Conservation (phyloP, 2,329 filamentous ascomycete genomes). For the Alternaria conjuncta region DNA sequence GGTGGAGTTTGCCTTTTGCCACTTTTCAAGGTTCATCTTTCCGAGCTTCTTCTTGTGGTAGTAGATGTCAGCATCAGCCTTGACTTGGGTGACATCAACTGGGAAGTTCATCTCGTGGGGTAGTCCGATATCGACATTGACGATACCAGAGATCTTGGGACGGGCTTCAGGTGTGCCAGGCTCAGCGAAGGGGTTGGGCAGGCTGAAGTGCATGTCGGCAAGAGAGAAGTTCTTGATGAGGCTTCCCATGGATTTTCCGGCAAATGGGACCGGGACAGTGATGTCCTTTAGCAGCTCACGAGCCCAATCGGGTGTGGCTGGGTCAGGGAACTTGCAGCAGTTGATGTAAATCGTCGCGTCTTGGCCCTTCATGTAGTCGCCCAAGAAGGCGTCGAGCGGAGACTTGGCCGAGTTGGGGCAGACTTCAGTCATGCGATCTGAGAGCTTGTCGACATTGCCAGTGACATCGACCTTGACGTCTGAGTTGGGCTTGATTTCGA, state of each 20-base stretch:
- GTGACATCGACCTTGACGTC: slow-evolving; percentile 73
- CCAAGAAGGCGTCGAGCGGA: slow-evolving; percentile 82
- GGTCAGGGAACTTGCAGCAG: slow-evolving; percentile 71
- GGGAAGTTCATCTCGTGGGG: slow-evolving; percentile 88
- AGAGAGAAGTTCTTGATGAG: slow-evolving; percentile 88
- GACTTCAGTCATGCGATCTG: slow-evolving; percentile 71
- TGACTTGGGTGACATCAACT: slow-evolving; percentile 77
- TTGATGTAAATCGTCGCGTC: slow-evolving; percentile 82
- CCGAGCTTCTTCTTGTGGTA: slow-evolving; percentile 82
- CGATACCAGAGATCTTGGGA: slow-evolving; percentile 81
- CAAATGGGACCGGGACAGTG: slow-evolving; percentile 83
- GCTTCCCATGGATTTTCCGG: slow-evolving; percentile 79
- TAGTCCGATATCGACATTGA: slow-evolving; percentile 77
- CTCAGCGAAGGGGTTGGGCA: slow-evolving; percentile 81
- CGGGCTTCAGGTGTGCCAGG: slow-evolving; percentile 74
- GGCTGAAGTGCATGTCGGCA: slow-evolving; percentile 80
- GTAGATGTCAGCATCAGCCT: slow-evolving; percentile 79
- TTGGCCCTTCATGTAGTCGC: slow-evolving; percentile 80
- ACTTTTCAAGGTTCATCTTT: slow-evolving; percentile 76
- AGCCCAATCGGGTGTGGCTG: slow-evolving; percentile 81
- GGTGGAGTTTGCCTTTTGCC: slow-evolving; percentile 86
- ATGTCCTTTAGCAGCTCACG: slow-evolving; percentile 79
- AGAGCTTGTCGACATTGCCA: slow-evolving; percentile 75
- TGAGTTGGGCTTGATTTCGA: slow-evolving; percentile 71
- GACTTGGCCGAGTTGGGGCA: slow-evolving; percentile 82